Evolutionary conservation across 2,329 filamentous ascomycete species (phyloP).

Genomic region (Lomentospora prolificans): DNA sequence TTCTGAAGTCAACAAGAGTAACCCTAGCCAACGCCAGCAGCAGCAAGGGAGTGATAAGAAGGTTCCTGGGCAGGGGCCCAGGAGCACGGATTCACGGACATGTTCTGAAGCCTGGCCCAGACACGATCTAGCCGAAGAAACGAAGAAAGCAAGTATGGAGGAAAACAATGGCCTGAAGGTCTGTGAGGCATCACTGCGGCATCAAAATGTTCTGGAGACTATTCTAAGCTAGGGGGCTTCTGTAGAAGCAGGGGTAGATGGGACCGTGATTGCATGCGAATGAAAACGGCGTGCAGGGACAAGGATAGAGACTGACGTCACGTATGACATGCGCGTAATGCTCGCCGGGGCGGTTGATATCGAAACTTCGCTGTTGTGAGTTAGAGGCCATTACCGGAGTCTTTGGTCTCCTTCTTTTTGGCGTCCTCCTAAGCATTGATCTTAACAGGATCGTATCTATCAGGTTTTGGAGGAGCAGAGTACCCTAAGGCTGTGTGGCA

Average conservation of each 20-base stretch:
- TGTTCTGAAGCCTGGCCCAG: not conserved
- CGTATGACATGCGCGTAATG: not conserved
- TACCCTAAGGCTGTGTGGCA: not conserved
- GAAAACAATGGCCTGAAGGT: not conserved
- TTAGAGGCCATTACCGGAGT: not conserved
- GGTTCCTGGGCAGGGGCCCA: not conserved
- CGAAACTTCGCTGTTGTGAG: not conserved
- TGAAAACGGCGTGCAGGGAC: too few species aligned
- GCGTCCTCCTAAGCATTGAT: too few species aligned
- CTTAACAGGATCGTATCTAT: too few species aligned
- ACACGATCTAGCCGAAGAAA: not conserved
- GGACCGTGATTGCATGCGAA: too few species aligned
- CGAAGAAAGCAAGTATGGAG: not conserved
- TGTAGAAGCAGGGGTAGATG: not conserved
- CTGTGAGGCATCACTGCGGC: not conserved
- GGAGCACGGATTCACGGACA: not conserved
- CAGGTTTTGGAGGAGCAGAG: too few species aligned
- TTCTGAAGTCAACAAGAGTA: not conserved
- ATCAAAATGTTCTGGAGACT: not conserved
- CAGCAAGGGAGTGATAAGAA: not conserved
- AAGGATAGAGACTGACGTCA: not conserved
- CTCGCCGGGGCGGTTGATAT: not conserved
- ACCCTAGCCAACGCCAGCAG: not conserved
- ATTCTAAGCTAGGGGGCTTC: not conserved
- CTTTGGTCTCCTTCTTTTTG: too few species aligned